Evolutionary conservation across 148 eudicot genomes (phyloP).

Genomic region (Diospyros lotus): DNA sequence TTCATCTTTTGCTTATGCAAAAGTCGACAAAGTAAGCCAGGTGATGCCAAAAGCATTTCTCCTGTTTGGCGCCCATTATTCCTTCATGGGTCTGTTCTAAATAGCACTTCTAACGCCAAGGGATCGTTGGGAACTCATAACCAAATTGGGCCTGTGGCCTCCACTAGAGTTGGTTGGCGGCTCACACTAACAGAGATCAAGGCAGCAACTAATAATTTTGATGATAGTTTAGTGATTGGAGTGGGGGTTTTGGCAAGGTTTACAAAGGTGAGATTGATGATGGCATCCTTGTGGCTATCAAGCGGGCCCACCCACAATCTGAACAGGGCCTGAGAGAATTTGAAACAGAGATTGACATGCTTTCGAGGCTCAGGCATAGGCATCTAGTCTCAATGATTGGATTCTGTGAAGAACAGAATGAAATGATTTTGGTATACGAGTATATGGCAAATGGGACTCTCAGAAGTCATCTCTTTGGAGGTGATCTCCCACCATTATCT

Average conservation of each 20-base stretch:
- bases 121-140: constrained; percentile 6
- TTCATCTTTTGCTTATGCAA: constrained; percentile 7
- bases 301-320: constrained; percentile 21
- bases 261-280: constrained; percentile 17
- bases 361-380: constrained; percentile 20
- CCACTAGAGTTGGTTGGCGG: constrained; percentile 11
- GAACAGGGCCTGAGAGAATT: constrained; percentile 19
- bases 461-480: constrained; percentile 19
- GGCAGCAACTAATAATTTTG: constrained; percentile 13
- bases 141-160: constrained; percentile 1
- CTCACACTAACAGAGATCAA: constrained; percentile 15
- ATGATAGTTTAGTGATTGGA: constrained; percentile 18
- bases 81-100: constrained; percentile 7
- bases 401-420: constrained; percentile 18
- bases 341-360: constrained; percentile 24
- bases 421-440: constrained; percentile 22
- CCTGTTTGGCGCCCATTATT: constrained; percentile 12
- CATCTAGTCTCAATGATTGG: constrained; percentile 22
- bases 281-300: constrained; percentile 16
- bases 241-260: constrained; percentile 23
- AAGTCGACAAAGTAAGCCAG: background rate
- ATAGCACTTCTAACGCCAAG: constrained; percentile 5
- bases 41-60: constrained; percentile 1
- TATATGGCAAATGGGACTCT: constrained; percentile 22
- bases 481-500: constrained; percentile 13